These are phyloP conservation scores for Dimargaris cristalligena DNA, from an alignment of 192 early-diverging fungal species.

Conservation along the genomic window DNA sequence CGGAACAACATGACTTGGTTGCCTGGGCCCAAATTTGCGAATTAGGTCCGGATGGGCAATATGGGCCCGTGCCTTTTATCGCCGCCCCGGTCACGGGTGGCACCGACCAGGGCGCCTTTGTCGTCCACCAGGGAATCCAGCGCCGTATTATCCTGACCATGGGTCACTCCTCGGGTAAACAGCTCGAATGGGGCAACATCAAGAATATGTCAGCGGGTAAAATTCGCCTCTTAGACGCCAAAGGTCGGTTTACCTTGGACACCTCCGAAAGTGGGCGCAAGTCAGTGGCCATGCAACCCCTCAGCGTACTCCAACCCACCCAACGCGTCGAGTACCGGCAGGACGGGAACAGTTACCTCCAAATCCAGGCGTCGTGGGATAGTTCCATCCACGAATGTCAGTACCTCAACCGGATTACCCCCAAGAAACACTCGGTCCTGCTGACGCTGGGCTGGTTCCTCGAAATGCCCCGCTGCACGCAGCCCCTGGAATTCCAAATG, in stretches of 20 bases:
- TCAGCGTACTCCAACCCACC: conserved; percentile 24
- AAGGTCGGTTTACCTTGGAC: conserved; percentile 27
- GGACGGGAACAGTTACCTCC: conserved; percentile 44
- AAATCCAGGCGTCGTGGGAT: conserved; percentile 49
- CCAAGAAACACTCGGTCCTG: conserved; percentile 35
- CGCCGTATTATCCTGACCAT: conserved; percentile 43
- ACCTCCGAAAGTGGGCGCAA: background rate
- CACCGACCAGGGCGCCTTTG: conserved; percentile 34
- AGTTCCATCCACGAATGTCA: conserved; percentile 51
- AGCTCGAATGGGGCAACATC: conserved; percentile 32
- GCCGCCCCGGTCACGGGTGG: conserved; percentile 20
- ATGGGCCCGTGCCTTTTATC: conserved; percentile 36
- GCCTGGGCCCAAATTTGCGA: conserved; percentile 50
- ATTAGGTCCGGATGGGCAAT: conserved; percentile 39
- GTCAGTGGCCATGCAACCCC: conserved; percentile 15
- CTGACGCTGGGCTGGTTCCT: conserved; percentile 36
- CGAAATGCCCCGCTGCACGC: conserved; percentile 36
- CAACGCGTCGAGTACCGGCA: conserved; percentile 30
- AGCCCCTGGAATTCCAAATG: conserved; percentile 35
- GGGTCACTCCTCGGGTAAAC: conserved; percentile 47
- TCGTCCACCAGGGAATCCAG: conserved; percentile 58
- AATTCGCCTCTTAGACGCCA: conserved; percentile 24
- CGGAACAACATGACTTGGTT: conserved; percentile 48
- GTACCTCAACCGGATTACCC: conserved; percentile 44
- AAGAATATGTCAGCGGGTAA: conserved; percentile 12